A percentile compares a stretch with the other conserved stretches of the same genome.
Conservation (phyloP, 352 stramenopile species). For the Globisporangium uncinulatum region DNA sequence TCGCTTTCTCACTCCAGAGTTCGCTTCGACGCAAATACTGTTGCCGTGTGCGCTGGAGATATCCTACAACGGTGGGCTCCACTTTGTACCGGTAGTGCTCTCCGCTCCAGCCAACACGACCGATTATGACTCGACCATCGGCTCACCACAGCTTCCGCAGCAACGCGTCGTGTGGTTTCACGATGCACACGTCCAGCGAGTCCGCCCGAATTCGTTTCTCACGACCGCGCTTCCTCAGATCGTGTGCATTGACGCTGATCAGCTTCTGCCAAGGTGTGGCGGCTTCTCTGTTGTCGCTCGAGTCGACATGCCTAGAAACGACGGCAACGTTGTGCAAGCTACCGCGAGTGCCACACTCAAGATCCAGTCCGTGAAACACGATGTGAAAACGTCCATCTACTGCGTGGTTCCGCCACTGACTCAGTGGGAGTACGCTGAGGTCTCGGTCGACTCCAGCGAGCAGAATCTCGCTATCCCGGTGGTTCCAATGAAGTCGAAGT, state of each 20-base stretch:
- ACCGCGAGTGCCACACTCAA: conserved; percentile 15
- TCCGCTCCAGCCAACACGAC: background rate
- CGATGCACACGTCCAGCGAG: conserved; percentile 26
- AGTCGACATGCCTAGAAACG: conserved; percentile 6
- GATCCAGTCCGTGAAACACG: conserved; percentile 16
- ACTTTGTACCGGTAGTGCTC: conserved; percentile 35
- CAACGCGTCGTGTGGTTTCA: conserved; percentile 45
- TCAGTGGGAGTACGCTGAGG: conserved; percentile 27
- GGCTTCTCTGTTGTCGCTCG: conserved; percentile 11
- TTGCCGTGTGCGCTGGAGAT: conserved; percentile 38
- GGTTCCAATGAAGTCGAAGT: background rate
- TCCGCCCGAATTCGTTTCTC: conserved; percentile 54
- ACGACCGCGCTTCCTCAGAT: conserved; percentile 24
- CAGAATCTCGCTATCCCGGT: too few relatives aligned
- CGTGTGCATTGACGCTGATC: conserved; percentile 33
- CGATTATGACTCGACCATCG: background rate
- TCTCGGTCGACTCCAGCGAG: conserved; percentile 1
- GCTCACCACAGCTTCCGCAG: background rate
- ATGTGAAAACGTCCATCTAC: conserved; percentile 16
- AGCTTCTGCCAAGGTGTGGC: conserved; percentile 15
- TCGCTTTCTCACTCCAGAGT: conserved; percentile 21
- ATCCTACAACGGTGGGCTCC: conserved; percentile 45
- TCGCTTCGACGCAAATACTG: conserved; percentile 17
- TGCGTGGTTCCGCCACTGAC: conserved; percentile 34
- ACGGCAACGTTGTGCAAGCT: conserved; percentile 8